Evolutionary conservation across 495 filamentous ascomycete genomes (phyloP).

Genomic region (Physcia stellaris): DNA sequence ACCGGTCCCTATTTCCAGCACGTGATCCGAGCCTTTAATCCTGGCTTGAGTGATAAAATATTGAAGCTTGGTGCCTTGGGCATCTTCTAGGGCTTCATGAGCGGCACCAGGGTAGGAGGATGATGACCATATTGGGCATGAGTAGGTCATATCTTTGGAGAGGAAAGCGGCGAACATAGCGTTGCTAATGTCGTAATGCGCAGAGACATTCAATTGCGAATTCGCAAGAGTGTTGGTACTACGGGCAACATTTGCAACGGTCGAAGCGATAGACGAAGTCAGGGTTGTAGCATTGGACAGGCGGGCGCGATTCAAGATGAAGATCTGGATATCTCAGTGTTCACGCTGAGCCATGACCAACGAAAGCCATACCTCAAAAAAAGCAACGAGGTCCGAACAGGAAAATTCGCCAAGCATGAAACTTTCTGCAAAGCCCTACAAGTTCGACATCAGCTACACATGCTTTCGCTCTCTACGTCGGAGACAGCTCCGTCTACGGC

Average conservation of each 20-base stretch:
- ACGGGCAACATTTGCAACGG: constrained; percentile 36
- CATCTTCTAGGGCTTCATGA: constrained; percentile 44
- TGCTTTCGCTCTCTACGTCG: too few relatives aligned
- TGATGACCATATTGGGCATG: constrained; percentile 52
- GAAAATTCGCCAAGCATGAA: constrained; percentile 58
- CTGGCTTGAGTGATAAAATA: constrained; percentile 45
- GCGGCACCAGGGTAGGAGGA: constrained; percentile 17
- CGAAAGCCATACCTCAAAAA: constrained; percentile 41
- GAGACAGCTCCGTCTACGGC: not conserved
- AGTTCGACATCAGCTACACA: too few relatives aligned
- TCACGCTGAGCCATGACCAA: constrained; percentile 2
- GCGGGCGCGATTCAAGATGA: constrained; percentile 45
- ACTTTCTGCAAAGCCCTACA: constrained; percentile 51
- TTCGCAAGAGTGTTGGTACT: constrained; percentile 51
- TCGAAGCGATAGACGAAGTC: constrained; percentile 40
- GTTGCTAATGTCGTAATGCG: constrained; percentile 69
- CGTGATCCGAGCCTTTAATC: constrained; percentile 47
- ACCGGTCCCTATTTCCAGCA: constrained; percentile 57
- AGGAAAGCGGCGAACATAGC: constrained; percentile 60
- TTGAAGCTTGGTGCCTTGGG: constrained; percentile 50
- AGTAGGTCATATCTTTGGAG: constrained; percentile 64
- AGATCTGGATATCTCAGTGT: constrained; percentile 30
- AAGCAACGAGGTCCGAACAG: constrained; percentile 44
- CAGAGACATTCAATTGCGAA: constrained; percentile 47
- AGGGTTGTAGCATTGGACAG: constrained; percentile 43